Evolutionary conservation across 129 eudicot genomes (phyloP), one percentile per base, ranked within the genome.

Genomic region (Centrapalus pauciflorus): DNA sequence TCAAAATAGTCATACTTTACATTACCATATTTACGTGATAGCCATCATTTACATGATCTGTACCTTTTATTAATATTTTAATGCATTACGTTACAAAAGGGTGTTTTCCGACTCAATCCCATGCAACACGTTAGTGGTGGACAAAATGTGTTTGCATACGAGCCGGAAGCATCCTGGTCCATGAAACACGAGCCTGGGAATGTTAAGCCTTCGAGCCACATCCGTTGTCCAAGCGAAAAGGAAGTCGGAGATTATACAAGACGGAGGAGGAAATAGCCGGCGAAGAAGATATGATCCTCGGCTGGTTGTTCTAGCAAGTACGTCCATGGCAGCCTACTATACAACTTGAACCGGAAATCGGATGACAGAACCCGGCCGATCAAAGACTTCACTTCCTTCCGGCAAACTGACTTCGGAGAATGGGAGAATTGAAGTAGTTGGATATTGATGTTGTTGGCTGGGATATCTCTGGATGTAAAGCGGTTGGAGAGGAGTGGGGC

Each of bases 131-230:
- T 26, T 55, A 2, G 68, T 16, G 12, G 12, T 14, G 17, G 2
- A 8, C 3, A 61, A 14, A 17, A 29, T 19, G 38, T 75, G 67
- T 13, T 12, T 9, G 34, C 75, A 71, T 25, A 76, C 10, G 24
- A 55, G 74, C 40, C 71, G 49, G 25, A 84, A 84, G 59, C 86
- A 84, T 3, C 79, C 64, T 2, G 51, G 63, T 11, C 87, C 90
- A 27, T 79, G 67, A 38, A 84, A 83, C 34, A 65, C 62, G 6
- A 83, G 61, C 49, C 85, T 61, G 7, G 87, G 95, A 26, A 87
- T 71, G 17, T 67, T 40, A 59, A 87, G 56, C 58, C 55, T 67
- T 0, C 17, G n/a, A 4, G 90, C 83, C 5, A 74, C 34, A 4
- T 78, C 60, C 2, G 49, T 17, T 5, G 85, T 61, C 90, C 95